Percentiles rank a stretch among this genome's conserved stretches.
phyloP scores from a whole-genome alignment of 371 early-diverging fungal genomes.

The Chytridium lagenaria region DNA sequence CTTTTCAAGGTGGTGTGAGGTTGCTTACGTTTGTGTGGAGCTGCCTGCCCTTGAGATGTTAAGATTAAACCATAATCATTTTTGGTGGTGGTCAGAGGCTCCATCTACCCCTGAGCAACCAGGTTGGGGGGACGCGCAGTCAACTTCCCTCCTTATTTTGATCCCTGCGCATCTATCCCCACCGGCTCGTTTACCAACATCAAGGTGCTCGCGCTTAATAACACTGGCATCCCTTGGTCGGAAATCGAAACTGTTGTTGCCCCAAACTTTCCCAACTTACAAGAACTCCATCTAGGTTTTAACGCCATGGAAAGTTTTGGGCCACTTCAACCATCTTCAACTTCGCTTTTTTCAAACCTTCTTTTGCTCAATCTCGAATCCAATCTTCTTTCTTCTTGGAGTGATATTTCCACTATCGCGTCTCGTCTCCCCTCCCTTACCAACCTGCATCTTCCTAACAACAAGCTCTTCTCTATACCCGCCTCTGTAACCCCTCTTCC shows the following conservation, averaged over 20 bases:
- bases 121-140: neutral
- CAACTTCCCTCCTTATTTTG: neutral
- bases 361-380: constrained; percentile 67
- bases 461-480: constrained; percentile 41
- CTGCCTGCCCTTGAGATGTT: constrained; percentile 63
- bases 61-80: constrained; percentile 65
- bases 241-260: constrained; percentile 55
- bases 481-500: neutral
- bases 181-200: constrained; percentile 47
- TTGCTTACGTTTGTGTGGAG: constrained; percentile 66
- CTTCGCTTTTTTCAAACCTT: constrained; percentile 42
- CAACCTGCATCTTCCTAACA: constrained; percentile 56
- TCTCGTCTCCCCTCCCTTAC: constrained; percentile 57
- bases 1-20: constrained; percentile 64
- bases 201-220: constrained; percentile 54
- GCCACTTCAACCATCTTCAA: neutral
- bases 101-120: too few relatives aligned
- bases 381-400: constrained; percentile 66
- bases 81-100: constrained; percentile 31
- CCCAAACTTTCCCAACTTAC: constrained; percentile 59
- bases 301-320: constrained; percentile 58
- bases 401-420: constrained; percentile 56
- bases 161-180: constrained; percentile 28
- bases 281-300: constrained; percentile 71
- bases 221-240: constrained; percentile 52